Evolutionary conservation across 1,284 basidiomycete genomes (phyloP).

Genomic region (Irpex lacteus): DNA sequence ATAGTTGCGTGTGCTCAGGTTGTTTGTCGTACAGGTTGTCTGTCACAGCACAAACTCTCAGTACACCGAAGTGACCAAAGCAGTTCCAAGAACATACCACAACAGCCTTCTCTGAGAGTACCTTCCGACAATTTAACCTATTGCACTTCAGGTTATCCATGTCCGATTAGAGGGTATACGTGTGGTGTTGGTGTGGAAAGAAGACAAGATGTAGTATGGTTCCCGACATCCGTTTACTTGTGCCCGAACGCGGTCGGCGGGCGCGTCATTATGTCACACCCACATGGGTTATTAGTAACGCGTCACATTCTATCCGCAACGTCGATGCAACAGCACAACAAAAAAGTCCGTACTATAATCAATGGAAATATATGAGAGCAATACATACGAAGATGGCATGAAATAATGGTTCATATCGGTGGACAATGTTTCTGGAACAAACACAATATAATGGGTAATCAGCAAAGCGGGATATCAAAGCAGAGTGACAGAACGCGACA

Average conservation of each 20-base stretch:
- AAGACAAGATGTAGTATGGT: too few species aligned
- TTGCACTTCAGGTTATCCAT: constrained; percentile 67
- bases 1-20: background rate
- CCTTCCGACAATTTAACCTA: constrained; percentile 63
- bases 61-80: background rate
- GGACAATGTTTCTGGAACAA: background rate
- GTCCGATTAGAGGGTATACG: background rate
- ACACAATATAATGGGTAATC: constrained; percentile 7
- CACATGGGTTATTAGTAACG: background rate
- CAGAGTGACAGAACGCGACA: constrained; percentile 10
- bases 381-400: background rate
- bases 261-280: background rate
- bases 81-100: constrained; percentile 50
- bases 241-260: too few species aligned
- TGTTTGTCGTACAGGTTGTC: constrained; percentile 31
- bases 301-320: background rate
- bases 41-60: constrained; percentile 9
- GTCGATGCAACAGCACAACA: background rate
- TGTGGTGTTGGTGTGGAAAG: background rate
- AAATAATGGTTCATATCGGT: background rate
- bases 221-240: too few species aligned
- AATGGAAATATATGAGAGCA: background rate
- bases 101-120: constrained; percentile 72
- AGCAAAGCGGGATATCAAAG: constrained; percentile 21
- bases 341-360: background rate